A percentile compares a stretch with the other conserved stretches of the same genome.
Conservation (phyloP, 495 filamentous ascomycete species). For the Trypethelium eluteriae region DNA sequence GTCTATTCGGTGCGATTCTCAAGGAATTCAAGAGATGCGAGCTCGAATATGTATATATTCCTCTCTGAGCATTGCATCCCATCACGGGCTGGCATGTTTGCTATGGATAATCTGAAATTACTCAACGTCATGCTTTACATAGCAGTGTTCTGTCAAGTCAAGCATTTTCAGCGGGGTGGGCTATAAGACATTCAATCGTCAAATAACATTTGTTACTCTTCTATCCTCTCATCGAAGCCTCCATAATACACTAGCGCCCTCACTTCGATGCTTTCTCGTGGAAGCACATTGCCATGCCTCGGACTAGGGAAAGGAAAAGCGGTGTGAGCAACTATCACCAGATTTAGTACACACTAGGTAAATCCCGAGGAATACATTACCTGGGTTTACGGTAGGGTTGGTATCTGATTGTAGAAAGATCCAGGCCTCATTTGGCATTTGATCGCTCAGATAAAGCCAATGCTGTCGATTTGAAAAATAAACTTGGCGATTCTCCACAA, state of each 20-base stretch:
- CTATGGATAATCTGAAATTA: not conserved
- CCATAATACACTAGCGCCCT: slow-evolving; percentile 12
- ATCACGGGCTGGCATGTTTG: not conserved
- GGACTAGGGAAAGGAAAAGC: not conserved
- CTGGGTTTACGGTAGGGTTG: not conserved
- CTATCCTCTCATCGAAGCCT: slow-evolving; percentile 3
- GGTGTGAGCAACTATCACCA: not conserved
- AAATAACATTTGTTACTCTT: not conserved
- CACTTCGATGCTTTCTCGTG: slow-evolving; percentile 16
- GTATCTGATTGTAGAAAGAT: slow-evolving; percentile 14
- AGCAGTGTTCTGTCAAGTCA: not conserved
- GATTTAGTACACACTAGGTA: not conserved
- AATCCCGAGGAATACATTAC: not conserved
- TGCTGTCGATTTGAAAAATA: slow-evolving; percentile 1
- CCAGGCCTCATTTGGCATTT: slow-evolving; percentile 14
- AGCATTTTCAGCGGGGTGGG: not conserved
- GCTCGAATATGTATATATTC: not conserved
- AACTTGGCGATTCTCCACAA: slow-evolving; percentile 14
- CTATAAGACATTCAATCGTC: not conserved
- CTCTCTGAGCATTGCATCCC: not conserved
- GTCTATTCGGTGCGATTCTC: not conserved
- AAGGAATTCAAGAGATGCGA: not conserved
- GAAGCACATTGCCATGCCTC: not conserved
- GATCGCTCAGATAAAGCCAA: slow-evolving; percentile 12
- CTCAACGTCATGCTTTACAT: not conserved